phyloP scores from a whole-genome alignment of 495 filamentous ascomycete species.

The Cercophora scortea region DNA sequence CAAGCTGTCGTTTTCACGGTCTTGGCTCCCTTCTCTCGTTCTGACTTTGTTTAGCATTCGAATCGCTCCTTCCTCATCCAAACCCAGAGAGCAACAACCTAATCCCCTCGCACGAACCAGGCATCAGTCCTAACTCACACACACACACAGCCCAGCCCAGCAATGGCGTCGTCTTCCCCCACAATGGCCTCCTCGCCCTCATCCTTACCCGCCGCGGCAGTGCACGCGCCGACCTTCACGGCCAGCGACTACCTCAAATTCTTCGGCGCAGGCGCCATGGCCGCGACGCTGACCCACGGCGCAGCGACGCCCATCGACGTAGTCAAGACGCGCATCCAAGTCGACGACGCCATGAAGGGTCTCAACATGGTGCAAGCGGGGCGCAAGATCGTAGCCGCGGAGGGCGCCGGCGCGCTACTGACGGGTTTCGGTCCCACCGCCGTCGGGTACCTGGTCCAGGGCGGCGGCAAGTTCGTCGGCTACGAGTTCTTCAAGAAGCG shows the following conservation, averaged over 20 bases:
- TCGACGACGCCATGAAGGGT: constrained; percentile 69
- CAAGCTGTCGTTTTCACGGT: too few species aligned
- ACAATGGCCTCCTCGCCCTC: neutral
- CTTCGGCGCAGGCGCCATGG: constrained; percentile 76
- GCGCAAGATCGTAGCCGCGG: constrained; percentile 58
- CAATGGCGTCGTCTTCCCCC: neutral
- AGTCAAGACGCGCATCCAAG: constrained; percentile 72
- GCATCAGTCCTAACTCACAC: too few species aligned
- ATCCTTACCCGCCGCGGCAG: neutral
- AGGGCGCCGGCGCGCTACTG: constrained; percentile 64
- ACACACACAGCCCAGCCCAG: too few species aligned
- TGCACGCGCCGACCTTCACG: constrained; percentile 14
- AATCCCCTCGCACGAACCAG: too few species aligned
- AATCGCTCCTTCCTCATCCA: too few species aligned
- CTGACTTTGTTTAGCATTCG: too few species aligned
- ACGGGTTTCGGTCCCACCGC: constrained; percentile 69
- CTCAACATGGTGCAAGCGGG: constrained; percentile 64
- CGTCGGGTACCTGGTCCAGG: constrained; percentile 70
- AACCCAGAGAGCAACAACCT: too few species aligned
- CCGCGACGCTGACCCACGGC: constrained; percentile 79
- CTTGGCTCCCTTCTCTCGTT: too few species aligned
- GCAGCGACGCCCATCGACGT: constrained; percentile 38
- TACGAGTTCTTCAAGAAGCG: constrained; percentile 78
- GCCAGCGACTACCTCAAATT: constrained; percentile 53
- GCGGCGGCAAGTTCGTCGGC: constrained; percentile 70